Conservation (phyloP, 495 filamentous ascomycete species). For the Xylaria venustula region DNA sequence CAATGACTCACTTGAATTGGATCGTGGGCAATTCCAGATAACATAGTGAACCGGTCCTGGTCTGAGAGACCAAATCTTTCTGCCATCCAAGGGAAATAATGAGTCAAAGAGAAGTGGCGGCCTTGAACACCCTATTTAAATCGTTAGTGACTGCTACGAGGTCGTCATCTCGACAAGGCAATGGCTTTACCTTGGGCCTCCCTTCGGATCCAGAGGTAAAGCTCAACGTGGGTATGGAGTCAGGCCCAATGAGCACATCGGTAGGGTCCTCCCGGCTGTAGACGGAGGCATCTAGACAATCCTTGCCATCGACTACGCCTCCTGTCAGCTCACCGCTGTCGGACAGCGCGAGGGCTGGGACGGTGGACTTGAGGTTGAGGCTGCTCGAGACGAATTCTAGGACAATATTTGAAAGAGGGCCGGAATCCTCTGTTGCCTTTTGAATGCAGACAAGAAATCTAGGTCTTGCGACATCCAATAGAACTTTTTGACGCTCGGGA, state of each 20-base stretch:
- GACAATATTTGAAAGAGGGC: slow-evolving; percentile 59
- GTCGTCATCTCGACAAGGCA: too few relatives aligned
- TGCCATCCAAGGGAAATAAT: slow-evolving; percentile 83
- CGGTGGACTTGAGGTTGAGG: slow-evolving; percentile 61
- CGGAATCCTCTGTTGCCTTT: slow-evolving; percentile 64
- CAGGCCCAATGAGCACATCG: slow-evolving; percentile 72
- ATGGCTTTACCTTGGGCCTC: slow-evolving; percentile 74
- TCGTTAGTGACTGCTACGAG: too few relatives aligned
- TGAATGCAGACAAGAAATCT: slow-evolving; percentile 68
- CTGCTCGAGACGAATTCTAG: slow-evolving; percentile 62
- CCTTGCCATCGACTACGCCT: slow-evolving; percentile 56
- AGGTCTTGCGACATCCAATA: slow-evolving; percentile 75
- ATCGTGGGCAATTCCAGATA: slow-evolving; percentile 74
- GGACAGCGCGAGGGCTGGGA: slow-evolving; percentile 65
- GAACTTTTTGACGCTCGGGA: slow-evolving; percentile 73
- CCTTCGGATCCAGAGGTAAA: slow-evolving; percentile 81
- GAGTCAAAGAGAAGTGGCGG: slow-evolving; percentile 72
- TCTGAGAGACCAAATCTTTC: slow-evolving; percentile 65
- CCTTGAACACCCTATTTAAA: slow-evolving; percentile 75
- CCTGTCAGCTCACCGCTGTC: slow-evolving; percentile 66
- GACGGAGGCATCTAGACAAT: slow-evolving; percentile 53
- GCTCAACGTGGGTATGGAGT: slow-evolving; percentile 67
- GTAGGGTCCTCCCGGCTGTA: slow-evolving; percentile 50
- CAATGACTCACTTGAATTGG: too few relatives aligned
- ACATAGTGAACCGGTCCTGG: slow-evolving; percentile 72